Evolutionary conservation across 345 rosid species (phyloP), one percentile per base, ranked within the genome.

Genomic region (Psidium friedrichsthalianum): DNA sequence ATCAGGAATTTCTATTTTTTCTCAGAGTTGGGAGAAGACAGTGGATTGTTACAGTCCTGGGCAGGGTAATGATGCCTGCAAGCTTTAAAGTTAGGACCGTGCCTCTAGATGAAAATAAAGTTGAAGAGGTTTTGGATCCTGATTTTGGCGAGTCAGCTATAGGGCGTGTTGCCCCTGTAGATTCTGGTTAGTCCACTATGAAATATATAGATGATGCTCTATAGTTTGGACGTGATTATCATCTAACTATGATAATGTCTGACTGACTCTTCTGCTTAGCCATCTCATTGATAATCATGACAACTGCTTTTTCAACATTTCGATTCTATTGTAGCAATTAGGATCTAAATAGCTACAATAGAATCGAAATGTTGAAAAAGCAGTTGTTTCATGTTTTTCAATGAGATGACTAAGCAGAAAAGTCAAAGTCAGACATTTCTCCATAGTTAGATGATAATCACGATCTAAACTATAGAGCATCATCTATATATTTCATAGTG

Each of bases 41-140:
- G 98, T 95, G 83, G 98, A 95, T 89, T 95, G 98, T 87, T 95
- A 94, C 89, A 94, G 98, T 90, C 98, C 98, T 8, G 98, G 98
- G 13, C 98, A 94, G 87, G 98, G 98, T 2, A 89, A n/a, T 95
- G 88, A 95, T 95, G 98, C 98, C 98, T 40, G 98, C 98, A 16
- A 95, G 98, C 92, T 95, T 95, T 57, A 95, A 95, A 88, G 98
- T 95, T 52, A 94, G 95, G 88, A 87, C 88, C 5, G 96, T 94
- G 69, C 92, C 94, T 13, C 91, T 95, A 21, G 96, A 94, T 85
- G 94, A 91, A 52, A 91, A 91, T 82, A 93, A 90, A 86, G 76
- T 89, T 6, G 98, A 95, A 90, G 98, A 95, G 88, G 96, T 94
- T 81, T 82, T 95, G 15, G 98, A 95, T 91, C 98, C 98, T 24